A percentile compares a stretch with the other conserved stretches of the same genome.
Conservation (phyloP, 495 filamentous ascomycete species). For the Penicillium angulare region DNA sequence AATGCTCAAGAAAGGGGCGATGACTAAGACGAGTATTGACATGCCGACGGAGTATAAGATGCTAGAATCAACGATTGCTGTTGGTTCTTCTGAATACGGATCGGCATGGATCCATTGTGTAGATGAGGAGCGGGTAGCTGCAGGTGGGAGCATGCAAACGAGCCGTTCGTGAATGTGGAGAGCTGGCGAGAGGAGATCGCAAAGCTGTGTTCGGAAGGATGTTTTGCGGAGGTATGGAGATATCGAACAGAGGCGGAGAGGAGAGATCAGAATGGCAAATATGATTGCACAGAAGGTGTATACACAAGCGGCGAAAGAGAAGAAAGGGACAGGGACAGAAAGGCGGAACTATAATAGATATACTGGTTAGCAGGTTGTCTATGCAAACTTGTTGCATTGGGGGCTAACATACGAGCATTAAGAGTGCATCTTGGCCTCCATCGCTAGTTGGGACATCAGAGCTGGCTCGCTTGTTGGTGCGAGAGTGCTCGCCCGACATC, state of each 20-base stretch:
- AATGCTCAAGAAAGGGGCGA: conserved; percentile 55
- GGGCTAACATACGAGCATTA: conserved; percentile 36
- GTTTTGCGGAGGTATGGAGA: conserved; percentile 37
- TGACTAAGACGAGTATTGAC: conserved; percentile 48
- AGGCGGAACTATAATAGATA: conserved; percentile 42
- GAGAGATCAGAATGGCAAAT: conserved; percentile 41
- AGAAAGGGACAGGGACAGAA: conserved; percentile 46
- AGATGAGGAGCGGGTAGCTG: conserved; percentile 30
- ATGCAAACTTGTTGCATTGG: background rate
- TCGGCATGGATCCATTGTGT: conserved; percentile 35
- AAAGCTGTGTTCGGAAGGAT: conserved; percentile 37
- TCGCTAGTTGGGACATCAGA: conserved; percentile 23
- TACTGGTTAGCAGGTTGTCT: background rate
- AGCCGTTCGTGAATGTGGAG: conserved; percentile 45
- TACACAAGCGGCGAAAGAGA: conserved; percentile 37
- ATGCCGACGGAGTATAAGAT: conserved; percentile 35
- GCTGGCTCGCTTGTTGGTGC: conserved; percentile 30
- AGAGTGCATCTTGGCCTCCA: conserved; percentile 34
- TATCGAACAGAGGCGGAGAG: conserved; percentile 43
- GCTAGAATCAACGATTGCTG: conserved; percentile 12
- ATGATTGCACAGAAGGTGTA: conserved; percentile 46
- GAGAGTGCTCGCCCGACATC: conserved; percentile 38
- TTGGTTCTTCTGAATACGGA: conserved; percentile 19
- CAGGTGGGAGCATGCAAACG: conserved; percentile 28
- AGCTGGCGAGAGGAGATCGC: conserved; percentile 41